Conservation (phyloP, 768 basidiomycete species). For the Polyporus arcularius region DNA sequence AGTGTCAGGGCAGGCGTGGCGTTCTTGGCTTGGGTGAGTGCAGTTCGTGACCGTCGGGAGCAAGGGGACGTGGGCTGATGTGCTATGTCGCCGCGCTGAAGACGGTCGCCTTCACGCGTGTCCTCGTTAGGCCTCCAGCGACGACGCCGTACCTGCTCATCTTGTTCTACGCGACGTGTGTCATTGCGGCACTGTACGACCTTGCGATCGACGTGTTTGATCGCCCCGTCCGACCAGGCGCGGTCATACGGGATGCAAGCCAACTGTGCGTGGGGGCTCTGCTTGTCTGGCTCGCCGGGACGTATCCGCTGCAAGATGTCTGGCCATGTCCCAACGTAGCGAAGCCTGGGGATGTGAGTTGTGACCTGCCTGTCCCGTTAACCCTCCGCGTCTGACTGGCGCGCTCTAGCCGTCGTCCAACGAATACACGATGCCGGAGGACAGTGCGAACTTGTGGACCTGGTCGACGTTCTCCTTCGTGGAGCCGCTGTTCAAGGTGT, state of each 20-base stretch:
- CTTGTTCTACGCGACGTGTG: constrained; percentile 42
- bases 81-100: constrained; percentile 22
- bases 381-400: not conserved
- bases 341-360: constrained; percentile 45
- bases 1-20: constrained; percentile 33
- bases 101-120: constrained; percentile 46
- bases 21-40: constrained; percentile 52
- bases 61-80: not conserved
- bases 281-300: constrained; percentile 56
- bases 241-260: constrained; percentile 28
- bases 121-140: constrained; percentile 41
- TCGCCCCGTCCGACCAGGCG: constrained; percentile 4
- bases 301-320: constrained; percentile 50
- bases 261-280: constrained; percentile 37
- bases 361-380: not conserved
- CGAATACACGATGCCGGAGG: constrained; percentile 59
- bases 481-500: constrained; percentile 58
- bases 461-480: constrained; percentile 70
- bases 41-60: not conserved
- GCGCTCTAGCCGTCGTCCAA: constrained; percentile 48
- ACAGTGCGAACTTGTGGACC: constrained; percentile 61
- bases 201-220: constrained; percentile 33
- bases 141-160: constrained; percentile 58
- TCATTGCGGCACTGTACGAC: constrained; percentile 38
- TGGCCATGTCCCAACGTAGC: constrained; percentile 53